phyloP scores from a whole-genome alignment of 345 rosid genomes.

The Dipteronia dyeriana region DNA sequence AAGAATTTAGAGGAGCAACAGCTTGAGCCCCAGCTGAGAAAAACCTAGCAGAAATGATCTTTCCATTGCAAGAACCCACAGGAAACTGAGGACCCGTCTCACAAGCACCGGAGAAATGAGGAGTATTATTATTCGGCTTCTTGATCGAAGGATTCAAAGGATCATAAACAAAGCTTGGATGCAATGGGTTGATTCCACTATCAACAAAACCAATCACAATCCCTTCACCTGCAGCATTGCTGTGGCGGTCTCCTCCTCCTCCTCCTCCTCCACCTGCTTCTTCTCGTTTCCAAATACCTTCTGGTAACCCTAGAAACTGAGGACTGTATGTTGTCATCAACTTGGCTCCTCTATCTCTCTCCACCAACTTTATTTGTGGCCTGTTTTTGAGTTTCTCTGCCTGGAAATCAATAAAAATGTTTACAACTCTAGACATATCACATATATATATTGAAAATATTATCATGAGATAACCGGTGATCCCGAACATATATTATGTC shows the following conservation, averaged over 20 bases:
- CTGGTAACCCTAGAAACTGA: slow-evolving; percentile 61
- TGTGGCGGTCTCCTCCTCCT: slow-evolving; percentile 20
- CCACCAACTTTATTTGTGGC: slow-evolving; percentile 61
- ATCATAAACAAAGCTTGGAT: slow-evolving; percentile 69
- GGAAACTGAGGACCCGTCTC: slow-evolving; percentile 73
- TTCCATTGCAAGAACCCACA: slow-evolving; percentile 63
- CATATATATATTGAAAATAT: no score
- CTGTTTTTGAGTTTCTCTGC: slow-evolving; percentile 54
- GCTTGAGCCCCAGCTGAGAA: slow-evolving; percentile 88
- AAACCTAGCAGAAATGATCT: slow-evolving; percentile 73
- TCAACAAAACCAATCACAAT: slow-evolving; percentile 79
- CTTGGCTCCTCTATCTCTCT: slow-evolving; percentile 81
- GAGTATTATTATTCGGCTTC: slow-evolving; percentile 36
- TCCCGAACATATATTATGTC: no score
- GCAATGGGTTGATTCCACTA: slow-evolving; percentile 71
- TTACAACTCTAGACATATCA: background rate
- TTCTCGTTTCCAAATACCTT: slow-evolving; percentile 46
- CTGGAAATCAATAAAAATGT: slow-evolving; percentile 33
- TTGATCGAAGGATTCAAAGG: slow-evolving; percentile 30
- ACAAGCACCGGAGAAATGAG: slow-evolving; percentile 72
- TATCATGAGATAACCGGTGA: no score
- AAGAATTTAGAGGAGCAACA: slow-evolving; percentile 47
- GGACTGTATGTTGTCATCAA: slow-evolving; percentile 87
- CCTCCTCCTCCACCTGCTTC: slow-evolving; percentile 38
- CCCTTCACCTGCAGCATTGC: slow-evolving; percentile 59